Evolutionary conservation across 2,329 filamentous ascomycete genomes (phyloP).

Genomic region (Penicillium sp.): DNA sequence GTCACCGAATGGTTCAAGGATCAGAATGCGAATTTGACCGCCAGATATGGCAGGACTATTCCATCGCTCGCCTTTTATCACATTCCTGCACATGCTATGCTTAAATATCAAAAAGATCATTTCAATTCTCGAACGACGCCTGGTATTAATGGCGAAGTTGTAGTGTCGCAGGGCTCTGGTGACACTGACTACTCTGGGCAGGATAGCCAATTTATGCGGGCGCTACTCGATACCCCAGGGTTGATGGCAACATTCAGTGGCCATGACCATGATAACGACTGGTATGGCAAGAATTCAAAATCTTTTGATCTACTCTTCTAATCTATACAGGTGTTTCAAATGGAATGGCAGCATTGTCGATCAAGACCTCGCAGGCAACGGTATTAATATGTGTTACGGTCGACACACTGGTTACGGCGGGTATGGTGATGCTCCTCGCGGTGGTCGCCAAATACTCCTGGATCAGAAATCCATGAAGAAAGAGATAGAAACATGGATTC

Average conservation of each 20-base stretch:
- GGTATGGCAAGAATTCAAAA: constrained; percentile 55
- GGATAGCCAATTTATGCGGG: constrained; percentile 66
- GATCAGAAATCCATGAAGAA: constrained; percentile 48
- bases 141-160: constrained; percentile 54
- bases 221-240: constrained; percentile 58
- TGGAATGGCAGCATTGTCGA: constrained; percentile 37
- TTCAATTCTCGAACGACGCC: constrained; percentile 50
- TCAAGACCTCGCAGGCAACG: constrained; percentile 47
- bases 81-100: constrained; percentile 53
- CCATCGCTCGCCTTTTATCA: constrained; percentile 61
- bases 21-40: constrained; percentile 36
- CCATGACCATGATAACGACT: constrained; percentile 68
- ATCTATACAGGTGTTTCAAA: constrained; percentile 43
- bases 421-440: constrained; percentile 67
- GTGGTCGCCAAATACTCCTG: constrained; percentile 60
- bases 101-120: constrained; percentile 49
- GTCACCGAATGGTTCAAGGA: constrained; percentile 51
- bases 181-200: constrained; percentile 46
- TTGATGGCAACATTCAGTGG: constrained; percentile 65
- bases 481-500: constrained; percentile 63
- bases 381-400: constrained; percentile 59
- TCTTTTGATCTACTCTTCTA: constrained; percentile 30
- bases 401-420: constrained; percentile 72
- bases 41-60: constrained; percentile 40
- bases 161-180: constrained; percentile 29